A percentile compares a stretch with the other conserved stretches of the same genome.
These are phyloP conservation scores for Sordariomycetes sp. DNA, from an alignment of 2,329 filamentous ascomycete genomes.

Conservation along the genomic window DNA sequence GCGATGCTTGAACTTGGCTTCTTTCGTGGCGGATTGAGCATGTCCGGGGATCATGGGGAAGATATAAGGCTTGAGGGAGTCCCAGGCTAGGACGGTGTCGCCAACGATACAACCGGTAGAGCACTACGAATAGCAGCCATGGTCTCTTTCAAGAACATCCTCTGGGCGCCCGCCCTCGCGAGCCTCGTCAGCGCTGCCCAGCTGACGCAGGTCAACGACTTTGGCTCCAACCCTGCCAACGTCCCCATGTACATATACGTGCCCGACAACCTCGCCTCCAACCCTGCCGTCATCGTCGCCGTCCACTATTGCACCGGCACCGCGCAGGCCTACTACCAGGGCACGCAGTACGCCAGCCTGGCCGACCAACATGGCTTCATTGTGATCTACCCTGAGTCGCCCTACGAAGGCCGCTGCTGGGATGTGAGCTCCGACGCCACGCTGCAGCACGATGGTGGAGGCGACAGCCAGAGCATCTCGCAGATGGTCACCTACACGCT, in stretches of 20 bases:
- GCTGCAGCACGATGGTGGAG: slow-evolving; percentile 46
- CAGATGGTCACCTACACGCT: slow-evolving; percentile 51
- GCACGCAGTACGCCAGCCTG: slow-evolving; percentile 35
- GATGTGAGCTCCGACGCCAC: slow-evolving; percentile 42
- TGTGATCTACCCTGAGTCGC: slow-evolving; percentile 46
- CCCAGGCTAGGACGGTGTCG: too few species aligned
- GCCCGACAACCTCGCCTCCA: slow-evolving; percentile 17
- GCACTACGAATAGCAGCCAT: too few species aligned
- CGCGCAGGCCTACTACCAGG: slow-evolving; percentile 35
- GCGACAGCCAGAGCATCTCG: slow-evolving; percentile 45
- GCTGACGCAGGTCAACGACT: slow-evolving; percentile 6
- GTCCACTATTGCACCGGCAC: slow-evolving; percentile 46
- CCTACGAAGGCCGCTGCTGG: slow-evolving; percentile 45
- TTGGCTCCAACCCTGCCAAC: slow-evolving; percentile 6
- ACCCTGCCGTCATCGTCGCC: slow-evolving; percentile 39
- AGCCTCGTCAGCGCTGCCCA: slow-evolving; percentile 1
- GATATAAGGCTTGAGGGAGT: too few species aligned
- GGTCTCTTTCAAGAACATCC: slow-evolving; percentile 1
- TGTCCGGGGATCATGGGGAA: too few species aligned
- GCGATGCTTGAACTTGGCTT: too few species aligned
- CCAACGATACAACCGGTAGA: too few species aligned
- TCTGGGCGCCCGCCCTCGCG: neutral
- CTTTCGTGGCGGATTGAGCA: too few species aligned
- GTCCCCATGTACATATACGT: slow-evolving; percentile 17
- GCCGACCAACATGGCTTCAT: slow-evolving; percentile 32